phyloP scores from a whole-genome alignment of 2,329 filamentous ascomycete species.

The Fusarium chaquense region DNA sequence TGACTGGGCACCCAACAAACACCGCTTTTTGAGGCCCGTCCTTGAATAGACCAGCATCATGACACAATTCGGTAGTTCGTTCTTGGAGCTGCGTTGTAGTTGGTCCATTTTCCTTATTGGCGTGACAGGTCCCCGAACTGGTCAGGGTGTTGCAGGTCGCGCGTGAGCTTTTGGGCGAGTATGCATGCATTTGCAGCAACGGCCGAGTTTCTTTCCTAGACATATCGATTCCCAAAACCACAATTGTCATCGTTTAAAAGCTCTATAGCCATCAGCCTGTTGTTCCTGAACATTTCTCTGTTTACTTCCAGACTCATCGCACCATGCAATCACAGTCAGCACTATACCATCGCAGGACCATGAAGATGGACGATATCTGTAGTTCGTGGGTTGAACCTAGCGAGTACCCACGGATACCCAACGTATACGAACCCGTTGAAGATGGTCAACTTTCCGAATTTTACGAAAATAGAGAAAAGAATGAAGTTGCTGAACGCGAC shows the following conservation, averaged over 20 bases:
- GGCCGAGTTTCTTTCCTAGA: slow-evolving; percentile 4
- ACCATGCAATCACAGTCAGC: slow-evolving; percentile 26
- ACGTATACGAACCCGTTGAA: slow-evolving; percentile 43
- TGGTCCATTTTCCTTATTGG: slow-evolving; percentile 26
- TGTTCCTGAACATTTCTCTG: not conserved
- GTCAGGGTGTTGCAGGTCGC: slow-evolving; percentile 32
- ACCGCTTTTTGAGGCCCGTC: slow-evolving; percentile 35
- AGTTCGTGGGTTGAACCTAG: slow-evolving; percentile 37
- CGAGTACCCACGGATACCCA: slow-evolving; percentile 38
- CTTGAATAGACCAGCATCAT: slow-evolving; percentile 12
- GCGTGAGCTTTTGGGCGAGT: slow-evolving; percentile 41
- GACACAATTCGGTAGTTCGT: slow-evolving; percentile 14
- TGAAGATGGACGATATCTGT: slow-evolving; percentile 31
- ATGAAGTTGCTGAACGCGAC: not conserved
- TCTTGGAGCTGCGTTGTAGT: slow-evolving; percentile 16
- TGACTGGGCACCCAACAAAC: slow-evolving; percentile 33
- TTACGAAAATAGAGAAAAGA: slow-evolving; percentile 20
- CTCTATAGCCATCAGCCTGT: not conserved
- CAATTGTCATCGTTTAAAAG: slow-evolving; percentile 13
- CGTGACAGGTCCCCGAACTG: slow-evolving; percentile 31
- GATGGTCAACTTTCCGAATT: slow-evolving; percentile 10
- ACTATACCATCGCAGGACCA: slow-evolving; percentile 20
- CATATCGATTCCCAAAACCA: slow-evolving; percentile 2
- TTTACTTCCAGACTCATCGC: not conserved
- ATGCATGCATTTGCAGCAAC: slow-evolving; percentile 30